Evolutionary conservation across 2,329 filamentous ascomycete species (phyloP).

Genomic region (Microdochium trichocladiopsis): DNA sequence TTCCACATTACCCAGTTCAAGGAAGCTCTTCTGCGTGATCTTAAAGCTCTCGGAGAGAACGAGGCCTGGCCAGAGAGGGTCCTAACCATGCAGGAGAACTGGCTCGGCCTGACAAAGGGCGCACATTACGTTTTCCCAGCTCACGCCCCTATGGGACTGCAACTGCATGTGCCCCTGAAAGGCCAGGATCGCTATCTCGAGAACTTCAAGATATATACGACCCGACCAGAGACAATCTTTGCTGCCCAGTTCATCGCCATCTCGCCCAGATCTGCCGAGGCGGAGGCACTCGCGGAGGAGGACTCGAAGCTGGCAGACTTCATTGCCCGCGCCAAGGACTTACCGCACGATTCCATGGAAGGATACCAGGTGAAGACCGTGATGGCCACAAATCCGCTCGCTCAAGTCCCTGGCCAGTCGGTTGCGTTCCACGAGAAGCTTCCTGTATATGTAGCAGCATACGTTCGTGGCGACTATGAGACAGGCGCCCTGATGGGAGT

Average conservation of each 20-base stretch:
- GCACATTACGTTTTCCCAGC: slow-evolving; percentile 66
- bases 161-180: not conserved
- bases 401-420: slow-evolving; percentile 42
- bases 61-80: slow-evolving; percentile 78
- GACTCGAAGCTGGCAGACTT: slow-evolving; percentile 61
- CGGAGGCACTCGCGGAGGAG: slow-evolving; percentile 48
- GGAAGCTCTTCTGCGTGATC: slow-evolving; percentile 62
- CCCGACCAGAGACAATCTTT: slow-evolving; percentile 78
- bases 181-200: slow-evolving; percentile 25
- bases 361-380: slow-evolving; percentile 62
- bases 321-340: slow-evolving; percentile 51
- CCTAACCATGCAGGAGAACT: slow-evolving; percentile 76
- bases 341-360: slow-evolving; percentile 49
- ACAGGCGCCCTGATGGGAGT: slow-evolving; percentile 90
- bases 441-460: slow-evolving; percentile 76
- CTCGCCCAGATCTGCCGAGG: slow-evolving; percentile 65
- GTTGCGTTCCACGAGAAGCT: slow-evolving; percentile 48
- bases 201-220: slow-evolving; percentile 71
- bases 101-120: slow-evolving; percentile 75
- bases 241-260: slow-evolving; percentile 82
- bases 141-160: slow-evolving; percentile 22
- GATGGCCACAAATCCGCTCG: slow-evolving; percentile 59
- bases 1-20: slow-evolving; percentile 76
- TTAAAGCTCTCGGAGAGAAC: slow-evolving; percentile 56
- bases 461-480: slow-evolving; percentile 79